Conservation (phyloP, 2,329 filamentous ascomycete species). For the Colletotrichum sp. region DNA sequence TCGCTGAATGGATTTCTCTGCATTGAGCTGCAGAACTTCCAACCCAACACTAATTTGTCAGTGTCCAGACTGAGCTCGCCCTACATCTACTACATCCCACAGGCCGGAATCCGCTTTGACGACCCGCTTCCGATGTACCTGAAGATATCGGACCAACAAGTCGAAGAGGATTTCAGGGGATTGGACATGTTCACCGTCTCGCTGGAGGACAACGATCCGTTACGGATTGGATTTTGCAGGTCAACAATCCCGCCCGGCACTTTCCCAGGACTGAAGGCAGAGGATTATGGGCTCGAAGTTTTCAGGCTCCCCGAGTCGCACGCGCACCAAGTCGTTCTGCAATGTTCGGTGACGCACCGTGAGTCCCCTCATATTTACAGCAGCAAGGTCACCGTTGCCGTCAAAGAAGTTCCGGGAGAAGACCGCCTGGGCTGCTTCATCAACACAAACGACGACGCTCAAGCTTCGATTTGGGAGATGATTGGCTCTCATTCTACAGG, state of each 20-base stretch:
- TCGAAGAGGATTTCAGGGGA: background rate
- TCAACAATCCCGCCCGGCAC: background rate
- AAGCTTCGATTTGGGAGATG: background rate
- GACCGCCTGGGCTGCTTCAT: background rate
- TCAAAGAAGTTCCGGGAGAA: background rate
- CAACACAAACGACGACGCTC: background rate
- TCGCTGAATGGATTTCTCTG: background rate
- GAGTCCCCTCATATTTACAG: background rate
- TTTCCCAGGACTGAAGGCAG: background rate
- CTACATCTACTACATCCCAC: background rate
- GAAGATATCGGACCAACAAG: background rate
- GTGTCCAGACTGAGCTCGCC: background rate
- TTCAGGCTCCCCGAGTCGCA: background rate
- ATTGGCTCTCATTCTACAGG: background rate
- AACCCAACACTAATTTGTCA: background rate
- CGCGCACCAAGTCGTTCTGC: background rate
- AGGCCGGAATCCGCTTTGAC: background rate
- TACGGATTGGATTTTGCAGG: background rate
- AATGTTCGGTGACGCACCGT: background rate
- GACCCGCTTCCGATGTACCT: background rate
- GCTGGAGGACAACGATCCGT: background rate
- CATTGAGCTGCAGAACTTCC: background rate
- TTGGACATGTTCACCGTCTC: background rate
- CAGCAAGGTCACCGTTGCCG: background rate
- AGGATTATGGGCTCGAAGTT: background rate